Conservation (phyloP, 2,329 filamentous ascomycete genomes). For the Byssoonygena ceratinophila region DNA sequence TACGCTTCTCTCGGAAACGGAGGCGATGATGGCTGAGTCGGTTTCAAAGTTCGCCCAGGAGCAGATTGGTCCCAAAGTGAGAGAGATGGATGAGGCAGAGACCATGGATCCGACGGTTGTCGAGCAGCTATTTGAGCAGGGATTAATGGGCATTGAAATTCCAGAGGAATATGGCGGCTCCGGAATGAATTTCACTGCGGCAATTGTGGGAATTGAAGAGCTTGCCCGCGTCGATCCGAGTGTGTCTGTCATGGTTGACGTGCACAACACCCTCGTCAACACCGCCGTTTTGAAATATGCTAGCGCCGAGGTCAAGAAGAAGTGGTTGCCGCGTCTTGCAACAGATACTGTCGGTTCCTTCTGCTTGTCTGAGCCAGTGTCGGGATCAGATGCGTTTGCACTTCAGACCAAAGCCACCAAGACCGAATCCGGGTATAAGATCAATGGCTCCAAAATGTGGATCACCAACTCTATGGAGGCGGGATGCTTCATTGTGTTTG, state of each 20-base stretch:
- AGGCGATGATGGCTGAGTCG: constrained; percentile 76
- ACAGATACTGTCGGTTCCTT: constrained; percentile 85
- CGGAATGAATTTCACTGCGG: constrained; percentile 97
- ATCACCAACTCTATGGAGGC: constrained; percentile 97
- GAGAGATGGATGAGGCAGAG: constrained; percentile 97
- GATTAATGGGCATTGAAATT: constrained; percentile 94
- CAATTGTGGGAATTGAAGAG: constrained; percentile 95
- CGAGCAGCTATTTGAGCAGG: constrained; percentile 92
- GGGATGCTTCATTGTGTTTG: constrained; percentile 93
- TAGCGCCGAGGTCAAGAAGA: constrained; percentile 64
- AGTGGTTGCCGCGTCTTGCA: constrained; percentile 79
- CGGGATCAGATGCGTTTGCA: constrained; percentile 91
- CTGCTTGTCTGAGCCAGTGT: constrained; percentile 84
- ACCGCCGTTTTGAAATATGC: constrained; percentile 82
- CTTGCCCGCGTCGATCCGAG: constrained; percentile 86
- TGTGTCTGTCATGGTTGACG: constrained; percentile 88
- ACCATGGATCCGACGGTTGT: constrained; percentile 79
- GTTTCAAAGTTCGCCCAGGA: constrained; percentile 87
- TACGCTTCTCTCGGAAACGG: constrained; percentile 80
- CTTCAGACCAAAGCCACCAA: constrained; percentile 81
- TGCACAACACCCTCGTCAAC: constrained; percentile 97
- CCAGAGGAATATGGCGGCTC: constrained; percentile 94
- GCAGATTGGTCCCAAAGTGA: constrained; percentile 76
- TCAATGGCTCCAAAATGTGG: constrained; percentile 97
- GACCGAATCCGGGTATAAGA: constrained; percentile 71